These are phyloP conservation scores for Heliosperma pusillum DNA, from an alignment of 148 eudicot species.

Conservation along the genomic window DNA sequence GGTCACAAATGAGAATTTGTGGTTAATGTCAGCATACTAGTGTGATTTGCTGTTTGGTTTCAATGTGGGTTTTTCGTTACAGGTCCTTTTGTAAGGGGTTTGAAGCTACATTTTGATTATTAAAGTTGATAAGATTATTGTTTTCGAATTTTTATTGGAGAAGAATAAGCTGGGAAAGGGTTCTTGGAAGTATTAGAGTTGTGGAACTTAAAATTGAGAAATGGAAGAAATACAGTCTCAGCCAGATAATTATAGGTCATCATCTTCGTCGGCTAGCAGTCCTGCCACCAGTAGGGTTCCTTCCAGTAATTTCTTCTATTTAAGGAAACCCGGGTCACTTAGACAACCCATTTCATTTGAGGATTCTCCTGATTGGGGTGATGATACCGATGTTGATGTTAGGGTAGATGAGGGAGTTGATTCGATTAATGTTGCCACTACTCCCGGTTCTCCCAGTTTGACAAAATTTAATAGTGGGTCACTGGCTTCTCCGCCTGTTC, in stretches of 20 bases:
- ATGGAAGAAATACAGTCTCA: constrained; percentile 98
- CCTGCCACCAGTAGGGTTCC: constrained; percentile 84
- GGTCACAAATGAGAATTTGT: too few species aligned
- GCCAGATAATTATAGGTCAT: constrained; percentile 85
- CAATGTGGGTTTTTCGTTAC: not conserved
- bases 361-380: constrained; percentile 98
- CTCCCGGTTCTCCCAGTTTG: constrained; percentile 74
- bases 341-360: constrained; percentile 69
- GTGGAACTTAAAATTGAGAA: not conserved
- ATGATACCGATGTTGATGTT: constrained; percentile 78
- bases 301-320: constrained; percentile 84
- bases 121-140: constrained; percentile 9
- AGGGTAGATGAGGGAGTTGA: constrained; percentile 75
- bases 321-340: constrained; percentile 74
- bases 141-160: not conserved
- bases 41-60: not conserved
- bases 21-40: not conserved
- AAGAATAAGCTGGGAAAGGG: constrained; percentile 8
- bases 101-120: constrained; percentile 3
- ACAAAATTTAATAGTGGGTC: constrained; percentile 89
- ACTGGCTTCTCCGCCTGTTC: constrained; percentile 70
- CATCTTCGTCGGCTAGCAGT: constrained; percentile 95
- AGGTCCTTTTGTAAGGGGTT: constrained; percentile 5
- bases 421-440: constrained; percentile 71
- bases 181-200: constrained; percentile 8